Conservation (phyloP, 371 early-diverging fungal species). For the Amoeboaphelidium occidentale region DNA sequence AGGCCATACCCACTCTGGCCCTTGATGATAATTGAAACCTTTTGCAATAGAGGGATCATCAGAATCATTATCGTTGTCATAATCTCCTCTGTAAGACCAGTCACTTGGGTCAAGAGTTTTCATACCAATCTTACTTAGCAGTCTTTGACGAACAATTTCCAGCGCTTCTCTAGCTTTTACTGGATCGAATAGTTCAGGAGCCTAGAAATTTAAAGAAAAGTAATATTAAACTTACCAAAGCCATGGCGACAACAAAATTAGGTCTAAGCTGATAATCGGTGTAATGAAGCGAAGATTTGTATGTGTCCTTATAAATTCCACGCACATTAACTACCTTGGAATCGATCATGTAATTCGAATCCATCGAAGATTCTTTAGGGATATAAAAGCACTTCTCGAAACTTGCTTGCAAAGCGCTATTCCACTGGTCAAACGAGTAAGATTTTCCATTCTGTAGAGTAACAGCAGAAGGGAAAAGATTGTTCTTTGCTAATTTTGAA, state of each 20-base stretch:
- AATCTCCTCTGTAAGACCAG: constrained; percentile 62
- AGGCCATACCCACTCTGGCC: constrained; percentile 90
- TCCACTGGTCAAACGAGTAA: constrained; percentile 43
- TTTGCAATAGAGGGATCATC: constrained; percentile 55
- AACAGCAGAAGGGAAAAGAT: constrained; percentile 1
- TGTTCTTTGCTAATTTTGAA: constrained; percentile 16
- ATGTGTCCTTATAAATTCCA: constrained; percentile 86
- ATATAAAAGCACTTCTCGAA: constrained; percentile 78
- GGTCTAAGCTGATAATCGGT: constrained; percentile 82
- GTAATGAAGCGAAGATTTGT: constrained; percentile 35
- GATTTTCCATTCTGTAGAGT: constrained; percentile 3
- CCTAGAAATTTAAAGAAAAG: too few species aligned
- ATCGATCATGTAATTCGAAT: constrained; percentile 31
- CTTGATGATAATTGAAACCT: constrained; percentile 92
- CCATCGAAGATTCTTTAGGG: constrained; percentile 30
- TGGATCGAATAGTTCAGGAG: constrained; percentile 66
- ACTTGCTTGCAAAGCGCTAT: constrained; percentile 36
- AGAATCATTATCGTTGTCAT: constrained; percentile 72
- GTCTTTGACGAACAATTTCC: constrained; percentile 25
- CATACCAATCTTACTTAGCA: constrained; percentile 76
- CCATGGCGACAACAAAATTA: constrained; percentile 74
- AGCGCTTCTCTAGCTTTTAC: constrained; percentile 46
- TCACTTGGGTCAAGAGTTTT: constrained; percentile 76
- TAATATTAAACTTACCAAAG: constrained; percentile 26
- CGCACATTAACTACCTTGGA: constrained; percentile 48